Conservation (phyloP, 164 flowering plant species). For the Kingdonia uniflora region DNA sequence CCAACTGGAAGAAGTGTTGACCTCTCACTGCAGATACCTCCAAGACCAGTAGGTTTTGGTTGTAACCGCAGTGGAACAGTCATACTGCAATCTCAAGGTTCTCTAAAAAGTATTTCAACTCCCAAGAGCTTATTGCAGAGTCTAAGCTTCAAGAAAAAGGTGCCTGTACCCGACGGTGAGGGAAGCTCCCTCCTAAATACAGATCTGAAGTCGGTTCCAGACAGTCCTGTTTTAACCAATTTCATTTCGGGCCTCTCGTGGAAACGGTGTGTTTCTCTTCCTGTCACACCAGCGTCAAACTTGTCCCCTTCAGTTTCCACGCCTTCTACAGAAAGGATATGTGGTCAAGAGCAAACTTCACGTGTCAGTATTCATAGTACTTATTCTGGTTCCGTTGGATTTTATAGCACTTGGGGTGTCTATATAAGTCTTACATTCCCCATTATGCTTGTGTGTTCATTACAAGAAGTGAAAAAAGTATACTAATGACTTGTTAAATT, state of each 20-base stretch:
- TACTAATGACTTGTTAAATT: no score
- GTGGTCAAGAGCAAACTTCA: constrained; percentile 25
- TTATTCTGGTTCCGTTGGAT: no score
- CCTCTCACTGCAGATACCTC: constrained; percentile 51
- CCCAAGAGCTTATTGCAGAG: constrained; percentile 46
- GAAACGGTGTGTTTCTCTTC: constrained; percentile 74
- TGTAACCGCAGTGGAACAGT: constrained; percentile 36
- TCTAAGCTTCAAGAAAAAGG: constrained; percentile 58
- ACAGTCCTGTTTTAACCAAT: constrained; percentile 31
- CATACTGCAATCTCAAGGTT: constrained; percentile 35
- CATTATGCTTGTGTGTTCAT: no score
- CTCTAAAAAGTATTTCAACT: constrained; percentile 36
- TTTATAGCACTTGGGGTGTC: no score
- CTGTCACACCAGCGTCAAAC: constrained; percentile 44
- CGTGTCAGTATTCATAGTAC: background rate
- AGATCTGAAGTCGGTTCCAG: constrained; percentile 25
- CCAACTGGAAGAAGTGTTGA: constrained; percentile 14
- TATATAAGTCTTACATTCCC: no score
- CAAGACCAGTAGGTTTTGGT: constrained; percentile 30
- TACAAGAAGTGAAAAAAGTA: no score
- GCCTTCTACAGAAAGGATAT: constrained; percentile 35
- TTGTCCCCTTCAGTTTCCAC: constrained; percentile 40
- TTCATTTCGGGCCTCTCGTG: constrained; percentile 24
- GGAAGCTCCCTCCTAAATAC: constrained; percentile 50
- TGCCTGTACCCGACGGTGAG: constrained; percentile 29